Base-by-base conservation (phyloP, 371 early-diverging fungal species). In the Mucor indicus region DNA sequence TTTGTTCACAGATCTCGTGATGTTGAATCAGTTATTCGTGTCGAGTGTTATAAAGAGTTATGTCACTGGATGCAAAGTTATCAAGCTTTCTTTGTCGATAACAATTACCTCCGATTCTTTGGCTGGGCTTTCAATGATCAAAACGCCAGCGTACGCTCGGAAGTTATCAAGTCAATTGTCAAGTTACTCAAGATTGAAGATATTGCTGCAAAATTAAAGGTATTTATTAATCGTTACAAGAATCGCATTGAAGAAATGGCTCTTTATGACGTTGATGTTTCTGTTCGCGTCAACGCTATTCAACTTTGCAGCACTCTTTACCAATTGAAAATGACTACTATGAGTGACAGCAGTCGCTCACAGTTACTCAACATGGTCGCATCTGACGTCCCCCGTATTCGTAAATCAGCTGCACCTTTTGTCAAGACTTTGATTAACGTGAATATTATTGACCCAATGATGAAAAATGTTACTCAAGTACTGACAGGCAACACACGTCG, bases 1-100 rank as follows among this genome's bases (percentile, higher is more conserved):
- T 95, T 93, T 72, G 77, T 87, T 20, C 88, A 90, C 59, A 81
- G 96, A 30, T 87, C 88, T 41, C 85, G 93, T n/a, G 98, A 97
- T 66, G 86, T 85, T 1, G 92, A 92, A 50, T 70, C 91, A 3
- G 51, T 78, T 0, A 91, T 97, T 51, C 86, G 98, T n/a, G 55
- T 57, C 3, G 95, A 95, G 41, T 91, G 93, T 55, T 64, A 92
- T 2, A 75, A 72, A 36, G 89, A 87, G 30, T 71, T 96, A 4
- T 90, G 91, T 22, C 48, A 58, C 3, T 95, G 93, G 92, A 85
- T 90, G 55, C 53, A 65, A 1, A 65, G 60, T 17, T 84, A 82
- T 55, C 87, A 92, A 13, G 73, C 79, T 4, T 55, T 68, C 16
- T 97, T 87, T 50, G 62, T 92, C 20, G 84, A 88, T 23, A 77